phyloP scores from a whole-genome alignment of 257 asterid species.

The Solanum neorickii region DNA sequence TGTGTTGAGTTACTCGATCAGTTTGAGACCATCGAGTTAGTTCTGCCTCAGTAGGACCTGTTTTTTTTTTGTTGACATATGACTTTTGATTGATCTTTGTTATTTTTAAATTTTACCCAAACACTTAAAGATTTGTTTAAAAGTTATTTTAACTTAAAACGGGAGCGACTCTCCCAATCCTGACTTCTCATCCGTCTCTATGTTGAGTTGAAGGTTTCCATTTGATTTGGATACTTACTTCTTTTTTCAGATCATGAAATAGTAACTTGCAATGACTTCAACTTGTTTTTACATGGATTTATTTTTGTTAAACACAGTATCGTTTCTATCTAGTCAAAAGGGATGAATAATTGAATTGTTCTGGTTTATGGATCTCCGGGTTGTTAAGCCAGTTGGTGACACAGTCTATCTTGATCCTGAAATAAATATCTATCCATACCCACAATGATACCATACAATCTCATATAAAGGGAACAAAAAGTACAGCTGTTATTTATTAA shows the following conservation, averaged over 20 bases:
- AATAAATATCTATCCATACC: not conserved
- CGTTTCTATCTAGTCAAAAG: not conserved
- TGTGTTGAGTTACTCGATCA: too few species aligned
- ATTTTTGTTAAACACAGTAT: too few species aligned
- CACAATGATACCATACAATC: not conserved
- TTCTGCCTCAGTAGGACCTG: too few species aligned
- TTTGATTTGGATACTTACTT: not conserved
- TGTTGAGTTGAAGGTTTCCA: not conserved
- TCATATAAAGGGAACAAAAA: not conserved
- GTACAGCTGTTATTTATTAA: not conserved
- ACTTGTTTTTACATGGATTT: not conserved
- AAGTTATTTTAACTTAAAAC: too few species aligned
- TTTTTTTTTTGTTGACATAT: too few species aligned
- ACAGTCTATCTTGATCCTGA: not conserved
- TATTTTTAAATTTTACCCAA: too few species aligned
- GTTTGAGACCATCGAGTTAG: too few species aligned
- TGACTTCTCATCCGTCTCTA: too few species aligned
- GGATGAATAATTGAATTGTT: not conserved
- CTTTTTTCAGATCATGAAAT: not conserved
- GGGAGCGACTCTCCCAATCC: too few species aligned
- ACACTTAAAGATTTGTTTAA: too few species aligned
- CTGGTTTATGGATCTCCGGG: not conserved
- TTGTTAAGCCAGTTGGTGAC: not conserved
- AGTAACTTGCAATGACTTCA: not conserved
- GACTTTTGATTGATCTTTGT: too few species aligned